Conservation (phyloP, 1,139 yeast genomes). For the Torulaspora globosa region DNA sequence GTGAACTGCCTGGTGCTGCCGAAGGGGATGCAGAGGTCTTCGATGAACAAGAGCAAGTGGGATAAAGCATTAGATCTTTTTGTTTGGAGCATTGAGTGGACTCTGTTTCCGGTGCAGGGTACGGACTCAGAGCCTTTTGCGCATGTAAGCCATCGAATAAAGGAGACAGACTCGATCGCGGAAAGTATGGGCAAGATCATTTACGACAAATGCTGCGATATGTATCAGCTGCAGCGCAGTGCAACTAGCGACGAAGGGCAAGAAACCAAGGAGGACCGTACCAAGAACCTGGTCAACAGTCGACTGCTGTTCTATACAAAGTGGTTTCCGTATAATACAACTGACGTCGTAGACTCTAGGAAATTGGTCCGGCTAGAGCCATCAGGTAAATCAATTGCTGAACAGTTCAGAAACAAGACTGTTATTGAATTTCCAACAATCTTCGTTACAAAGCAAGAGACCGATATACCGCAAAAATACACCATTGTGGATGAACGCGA, state of each 20-base stretch:
- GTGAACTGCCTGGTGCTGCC: slow-evolving; percentile 56
- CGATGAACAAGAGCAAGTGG: slow-evolving; percentile 65
- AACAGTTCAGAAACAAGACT: slow-evolving; percentile 49
- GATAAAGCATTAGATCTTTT: slow-evolving; percentile 60
- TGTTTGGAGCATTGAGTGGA: slow-evolving; percentile 82
- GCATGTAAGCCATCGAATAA: slow-evolving; percentile 47
- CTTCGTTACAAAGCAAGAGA: slow-evolving; percentile 39
- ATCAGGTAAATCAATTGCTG: slow-evolving; percentile 36
- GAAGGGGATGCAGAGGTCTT: slow-evolving; percentile 69
- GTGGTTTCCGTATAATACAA: slow-evolving; percentile 30
- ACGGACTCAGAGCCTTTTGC: slow-evolving; percentile 27
- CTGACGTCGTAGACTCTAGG: slow-evolving; percentile 27
- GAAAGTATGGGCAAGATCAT: slow-evolving; percentile 32
- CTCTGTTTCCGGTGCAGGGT: slow-evolving; percentile 38
- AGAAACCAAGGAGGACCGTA: slow-evolving; percentile 22
- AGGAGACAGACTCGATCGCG: slow-evolving; percentile 31
- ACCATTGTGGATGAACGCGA: slow-evolving; percentile 16
- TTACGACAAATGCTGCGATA: slow-evolving; percentile 28
- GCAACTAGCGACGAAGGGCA: slow-evolving; percentile 14
- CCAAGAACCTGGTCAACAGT: slow-evolving; percentile 16
- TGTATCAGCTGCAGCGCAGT: slow-evolving; percentile 9
- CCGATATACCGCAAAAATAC: slow-evolving; percentile 20
- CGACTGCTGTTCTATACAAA: slow-evolving; percentile 29
- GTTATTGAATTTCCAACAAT: slow-evolving; percentile 80
- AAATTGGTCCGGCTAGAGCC: slow-evolving; percentile 26